phyloP scores from a whole-genome alignment of 2,329 filamentous ascomycete genomes.

The Alternaria dauci region DNA sequence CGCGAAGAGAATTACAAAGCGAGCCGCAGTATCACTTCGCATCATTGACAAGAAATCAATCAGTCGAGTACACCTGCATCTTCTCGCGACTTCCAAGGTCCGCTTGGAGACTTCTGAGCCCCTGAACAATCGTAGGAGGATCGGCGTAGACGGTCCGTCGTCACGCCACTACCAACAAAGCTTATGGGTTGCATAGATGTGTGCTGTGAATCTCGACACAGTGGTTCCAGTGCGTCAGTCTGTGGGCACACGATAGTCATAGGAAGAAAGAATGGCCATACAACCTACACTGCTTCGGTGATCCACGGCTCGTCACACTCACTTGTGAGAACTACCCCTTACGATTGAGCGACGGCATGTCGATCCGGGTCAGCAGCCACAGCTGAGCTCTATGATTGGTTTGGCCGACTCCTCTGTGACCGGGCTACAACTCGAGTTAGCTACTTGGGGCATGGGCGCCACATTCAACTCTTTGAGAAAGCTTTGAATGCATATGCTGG shows the following conservation, averaged over 20 bases:
- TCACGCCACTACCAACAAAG: accelerated
- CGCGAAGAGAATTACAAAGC: background rate
- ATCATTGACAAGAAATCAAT: background rate
- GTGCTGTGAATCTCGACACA: background rate
- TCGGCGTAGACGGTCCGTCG: background rate
- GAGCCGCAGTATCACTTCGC: background rate
- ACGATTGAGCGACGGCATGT: background rate
- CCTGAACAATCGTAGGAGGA: too few species aligned
- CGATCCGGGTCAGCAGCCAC: background rate
- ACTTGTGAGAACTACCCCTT: background rate
- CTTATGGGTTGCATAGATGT: background rate
- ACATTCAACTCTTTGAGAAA: too few species aligned
- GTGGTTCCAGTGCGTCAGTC: background rate
- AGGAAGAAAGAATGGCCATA: background rate
- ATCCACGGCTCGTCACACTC: background rate
- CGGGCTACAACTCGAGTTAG: background rate
- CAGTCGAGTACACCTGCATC: background rate
- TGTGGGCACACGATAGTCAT: background rate
- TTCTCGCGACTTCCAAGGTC: background rate
- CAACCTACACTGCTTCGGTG: background rate
- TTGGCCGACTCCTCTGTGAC: background rate
- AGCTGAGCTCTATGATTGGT: background rate
- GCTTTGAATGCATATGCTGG: too few species aligned
- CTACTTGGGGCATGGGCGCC: too few species aligned
- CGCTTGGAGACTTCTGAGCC: background rate